Percentiles rank a stretch among this genome's conserved stretches.
Conservation (phyloP, 208 protist species). For the Crithidia mellificae region DNA sequence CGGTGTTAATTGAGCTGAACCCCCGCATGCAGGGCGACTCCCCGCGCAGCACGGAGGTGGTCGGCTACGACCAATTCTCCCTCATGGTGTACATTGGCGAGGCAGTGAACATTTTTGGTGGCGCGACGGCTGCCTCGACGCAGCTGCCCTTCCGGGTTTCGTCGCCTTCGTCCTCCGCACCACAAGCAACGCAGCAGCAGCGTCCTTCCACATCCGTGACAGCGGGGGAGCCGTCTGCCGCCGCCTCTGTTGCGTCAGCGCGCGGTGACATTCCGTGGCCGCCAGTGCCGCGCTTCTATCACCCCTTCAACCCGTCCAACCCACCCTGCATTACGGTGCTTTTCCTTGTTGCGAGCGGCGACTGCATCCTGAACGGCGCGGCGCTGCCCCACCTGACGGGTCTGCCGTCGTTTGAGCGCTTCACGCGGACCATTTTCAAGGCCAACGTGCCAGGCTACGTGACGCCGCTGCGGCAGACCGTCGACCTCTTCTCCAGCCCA, state of each 20-base stretch:
- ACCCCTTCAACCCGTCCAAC: neutral
- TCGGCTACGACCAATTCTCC: conserved; percentile 83
- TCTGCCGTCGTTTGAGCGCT: conserved; percentile 58
- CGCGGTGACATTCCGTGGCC: conserved; percentile 64
- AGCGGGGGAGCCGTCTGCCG: too few species aligned
- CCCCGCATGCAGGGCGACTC: conserved; percentile 79
- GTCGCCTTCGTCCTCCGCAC: neutral
- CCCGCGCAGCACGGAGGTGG: conserved; percentile 64
- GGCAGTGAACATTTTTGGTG: conserved; percentile 46
- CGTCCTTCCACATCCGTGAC: neutral
- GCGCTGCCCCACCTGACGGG: conserved; percentile 35
- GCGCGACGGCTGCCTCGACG: conserved; percentile 29
- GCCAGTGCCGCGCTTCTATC: conserved; percentile 69
- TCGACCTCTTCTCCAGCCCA: conserved; percentile 80
- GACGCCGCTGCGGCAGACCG: conserved; percentile 47
- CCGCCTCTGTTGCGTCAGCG: neutral
- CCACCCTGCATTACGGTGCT: conserved; percentile 45
- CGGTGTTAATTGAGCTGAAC: conserved; percentile 90
- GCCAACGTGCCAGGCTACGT: conserved; percentile 28
- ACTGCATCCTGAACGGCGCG: conserved; percentile 49
- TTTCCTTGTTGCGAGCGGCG: conserved; percentile 50
- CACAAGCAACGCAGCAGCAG: neutral
- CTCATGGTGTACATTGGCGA: conserved; percentile 72
- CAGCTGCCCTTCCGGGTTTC: conserved; percentile 14
- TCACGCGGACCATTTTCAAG: conserved; percentile 62